These are phyloP conservation scores for Gamsiella multidivaricata DNA, from an alignment of 192 early-diverging fungal species.

Conservation along the genomic window DNA sequence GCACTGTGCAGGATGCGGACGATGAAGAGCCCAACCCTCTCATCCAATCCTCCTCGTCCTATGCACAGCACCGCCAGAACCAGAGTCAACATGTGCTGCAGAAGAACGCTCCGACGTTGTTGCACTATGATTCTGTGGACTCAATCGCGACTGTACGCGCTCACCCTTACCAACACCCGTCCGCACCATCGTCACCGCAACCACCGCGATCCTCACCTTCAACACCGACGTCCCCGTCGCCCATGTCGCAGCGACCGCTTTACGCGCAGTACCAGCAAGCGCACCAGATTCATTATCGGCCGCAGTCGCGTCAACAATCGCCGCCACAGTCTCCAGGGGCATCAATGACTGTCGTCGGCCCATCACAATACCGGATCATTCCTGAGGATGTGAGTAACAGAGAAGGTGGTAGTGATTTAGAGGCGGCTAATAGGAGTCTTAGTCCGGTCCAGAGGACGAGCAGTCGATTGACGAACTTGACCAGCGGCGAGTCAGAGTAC, in stretches of 20 bases:
- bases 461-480: conserved; percentile 41
- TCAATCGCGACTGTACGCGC: conserved; percentile 34
- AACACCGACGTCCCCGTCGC: conserved; percentile 4
- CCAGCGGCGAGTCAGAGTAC: conserved; percentile 31
- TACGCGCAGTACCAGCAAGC: conserved; percentile 12
- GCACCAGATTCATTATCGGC: conserved; percentile 1
- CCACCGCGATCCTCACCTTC: neutral
- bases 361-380: conserved; percentile 23
- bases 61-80: conserved; percentile 14
- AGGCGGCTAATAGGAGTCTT: conserved; percentile 7
- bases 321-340: neutral
- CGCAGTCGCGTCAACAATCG: conserved; percentile 1
- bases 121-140: conserved; percentile 37
- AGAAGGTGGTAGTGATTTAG: neutral
- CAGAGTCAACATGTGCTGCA: neutral
- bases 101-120: neutral
- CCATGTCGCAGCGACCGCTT: neutral
- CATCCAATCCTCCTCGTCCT: conserved; percentile 21
- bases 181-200: conserved; percentile 1
- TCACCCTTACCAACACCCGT: neutral
- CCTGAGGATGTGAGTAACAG: neutral
- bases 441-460: conserved; percentile 32
- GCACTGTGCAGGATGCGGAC: neutral
- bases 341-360: conserved; percentile 23
- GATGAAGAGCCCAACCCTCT: conserved; percentile 3